Conservation (phyloP, 305 asterid species). For the Euphrasia arctica region DNA sequence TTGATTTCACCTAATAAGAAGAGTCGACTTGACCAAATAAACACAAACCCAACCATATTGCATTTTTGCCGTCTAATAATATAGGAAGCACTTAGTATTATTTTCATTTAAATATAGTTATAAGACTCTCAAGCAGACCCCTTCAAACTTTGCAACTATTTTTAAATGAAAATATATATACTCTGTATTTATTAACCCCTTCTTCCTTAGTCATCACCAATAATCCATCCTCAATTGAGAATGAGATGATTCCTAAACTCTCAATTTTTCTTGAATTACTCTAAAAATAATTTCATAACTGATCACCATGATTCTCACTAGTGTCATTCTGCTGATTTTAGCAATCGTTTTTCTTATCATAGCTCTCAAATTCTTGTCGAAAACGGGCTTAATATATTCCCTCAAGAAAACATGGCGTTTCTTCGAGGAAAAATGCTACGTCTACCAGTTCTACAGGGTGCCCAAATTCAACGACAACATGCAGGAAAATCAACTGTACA, state of each 20-base stretch:
- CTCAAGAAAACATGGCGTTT: conserved; percentile 44
- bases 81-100: background rate
- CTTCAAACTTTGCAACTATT: conserved; percentile 11
- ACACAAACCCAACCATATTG: conserved; percentile 17
- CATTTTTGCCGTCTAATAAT: conserved; percentile 24
- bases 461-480: conserved; percentile 76
- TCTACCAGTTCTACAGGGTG: conserved; percentile 73
- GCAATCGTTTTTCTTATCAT: conserved; percentile 30
- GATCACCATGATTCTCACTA: conserved; percentile 40
- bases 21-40: conserved; percentile 24
- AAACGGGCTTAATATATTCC: conserved; percentile 41
- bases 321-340: conserved; percentile 34
- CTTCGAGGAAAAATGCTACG: conserved; percentile 51
- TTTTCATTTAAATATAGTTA: conserved; percentile 3
- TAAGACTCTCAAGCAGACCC: background rate
- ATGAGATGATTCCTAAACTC: conserved; percentile 13
- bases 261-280: conserved; percentile 5
- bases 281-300: background rate
- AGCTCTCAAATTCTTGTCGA: conserved; percentile 38
- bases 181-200: background rate
- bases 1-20: conserved; percentile 16
- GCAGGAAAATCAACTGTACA: conserved; percentile 81
- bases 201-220: conserved; percentile 24
- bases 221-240: conserved; percentile 19
- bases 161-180: background rate